phyloP scores from a whole-genome alignment of 352 stramenopile genomes.

The Phytopythium boreale region DNA sequence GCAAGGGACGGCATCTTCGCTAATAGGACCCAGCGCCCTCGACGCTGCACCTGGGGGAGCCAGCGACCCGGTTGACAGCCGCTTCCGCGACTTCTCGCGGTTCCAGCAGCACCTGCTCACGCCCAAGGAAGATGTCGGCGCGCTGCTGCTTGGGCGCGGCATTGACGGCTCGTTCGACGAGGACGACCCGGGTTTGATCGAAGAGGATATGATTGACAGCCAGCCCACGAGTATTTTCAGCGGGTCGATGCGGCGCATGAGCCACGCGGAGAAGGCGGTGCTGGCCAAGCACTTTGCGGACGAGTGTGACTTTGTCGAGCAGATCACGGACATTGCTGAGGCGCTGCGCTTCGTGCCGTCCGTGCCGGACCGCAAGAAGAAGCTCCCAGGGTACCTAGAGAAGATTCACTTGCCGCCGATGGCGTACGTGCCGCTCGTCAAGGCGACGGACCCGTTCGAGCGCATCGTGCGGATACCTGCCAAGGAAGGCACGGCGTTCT shows the following conservation, averaged over 20 bases:
- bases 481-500: conserved; percentile 87
- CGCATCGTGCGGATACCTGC: conserved; percentile 82
- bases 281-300: conserved; percentile 83
- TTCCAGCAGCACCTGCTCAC: conserved; percentile 87
- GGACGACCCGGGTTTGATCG: conserved; percentile 38
- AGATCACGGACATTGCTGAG: conserved; percentile 87
- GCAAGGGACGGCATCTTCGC: conserved; percentile 7
- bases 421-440: conserved; percentile 85
- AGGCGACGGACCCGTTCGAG: conserved; percentile 87
- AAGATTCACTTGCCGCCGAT: conserved; percentile 84
- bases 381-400: conserved; percentile 73
- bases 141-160: conserved; percentile 37
- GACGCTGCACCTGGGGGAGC: conserved; percentile 7
- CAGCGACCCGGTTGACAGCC: conserved; percentile 48
- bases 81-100: conserved; percentile 81
- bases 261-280: conserved; percentile 74
- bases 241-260: conserved; percentile 67
- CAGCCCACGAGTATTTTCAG: conserved; percentile 76
- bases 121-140: conserved; percentile 59
- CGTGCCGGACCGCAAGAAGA: conserved; percentile 75
- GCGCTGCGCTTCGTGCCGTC: conserved; percentile 79
- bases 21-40: conserved; percentile 10
- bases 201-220: conserved; percentile 64
- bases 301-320: conserved; percentile 87
- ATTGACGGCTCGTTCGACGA: conserved; percentile 41